These are phyloP conservation scores for Capillidium rhysosporum DNA, from an alignment of 371 early-diverging fungal genomes.

Conservation along the genomic window DNA sequence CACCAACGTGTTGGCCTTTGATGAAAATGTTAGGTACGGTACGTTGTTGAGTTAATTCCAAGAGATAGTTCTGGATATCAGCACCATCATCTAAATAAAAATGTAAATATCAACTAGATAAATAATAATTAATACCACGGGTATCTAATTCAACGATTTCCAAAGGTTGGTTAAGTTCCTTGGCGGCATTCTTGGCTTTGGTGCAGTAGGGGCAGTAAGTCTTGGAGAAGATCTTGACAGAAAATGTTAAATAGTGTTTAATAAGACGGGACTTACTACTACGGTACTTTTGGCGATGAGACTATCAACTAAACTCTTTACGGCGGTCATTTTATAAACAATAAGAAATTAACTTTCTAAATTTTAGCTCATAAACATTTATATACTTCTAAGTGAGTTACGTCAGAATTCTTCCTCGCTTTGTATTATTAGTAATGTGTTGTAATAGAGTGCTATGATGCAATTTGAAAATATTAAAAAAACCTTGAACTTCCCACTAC, in stretches of 20 bases:
- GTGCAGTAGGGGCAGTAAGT: slow-evolving; percentile 69
- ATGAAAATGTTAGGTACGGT: slow-evolving; percentile 89
- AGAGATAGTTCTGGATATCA: slow-evolving; percentile 52
- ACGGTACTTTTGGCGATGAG: slow-evolving; percentile 6
- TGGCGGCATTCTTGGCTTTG: slow-evolving; percentile 41
- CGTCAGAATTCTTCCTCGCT: too few species aligned
- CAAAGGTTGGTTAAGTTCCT: slow-evolving; percentile 22
- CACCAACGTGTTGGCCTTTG: slow-evolving; percentile 59
- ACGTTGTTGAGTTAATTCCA: slow-evolving; percentile 47
- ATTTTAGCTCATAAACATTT: too few species aligned
- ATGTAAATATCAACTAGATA: background rate
- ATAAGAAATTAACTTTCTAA: too few species aligned
- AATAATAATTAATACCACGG: background rate
- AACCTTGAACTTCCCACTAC: too few species aligned
- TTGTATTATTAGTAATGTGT: too few species aligned
- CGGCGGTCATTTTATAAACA: background rate
- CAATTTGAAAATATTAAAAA: too few species aligned
- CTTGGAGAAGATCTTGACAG: slow-evolving; percentile 48
- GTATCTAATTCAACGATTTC: slow-evolving; percentile 34
- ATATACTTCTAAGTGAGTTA: too few species aligned
- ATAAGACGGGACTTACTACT: slow-evolving; percentile 5
- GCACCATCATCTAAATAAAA: slow-evolving; percentile 32
- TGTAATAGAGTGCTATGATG: too few species aligned
- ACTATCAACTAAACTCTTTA: background rate
- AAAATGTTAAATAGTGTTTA: background rate